phyloP scores from a whole-genome alignment of 2,329 filamentous ascomycete genomes.

The Alternaria alternata region DNA sequence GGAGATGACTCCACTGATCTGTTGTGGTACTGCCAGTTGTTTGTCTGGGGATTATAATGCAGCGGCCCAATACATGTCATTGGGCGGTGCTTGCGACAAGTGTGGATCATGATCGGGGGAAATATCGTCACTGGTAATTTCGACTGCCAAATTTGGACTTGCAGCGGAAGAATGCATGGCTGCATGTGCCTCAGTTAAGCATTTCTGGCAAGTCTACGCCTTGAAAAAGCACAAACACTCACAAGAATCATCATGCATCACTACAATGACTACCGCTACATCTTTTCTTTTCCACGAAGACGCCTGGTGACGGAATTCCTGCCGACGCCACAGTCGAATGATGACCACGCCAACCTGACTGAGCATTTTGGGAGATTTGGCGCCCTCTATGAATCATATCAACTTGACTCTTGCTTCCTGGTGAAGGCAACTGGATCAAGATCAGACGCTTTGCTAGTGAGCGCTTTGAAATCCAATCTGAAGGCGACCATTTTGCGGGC shows the following conservation, averaged over 20 bases:
- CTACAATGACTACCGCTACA: not conserved
- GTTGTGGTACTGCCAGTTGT: not conserved
- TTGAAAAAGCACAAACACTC: not conserved
- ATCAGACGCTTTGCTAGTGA: not conserved
- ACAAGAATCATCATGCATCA: not conserved
- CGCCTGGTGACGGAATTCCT: not conserved
- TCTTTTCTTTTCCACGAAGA: not conserved
- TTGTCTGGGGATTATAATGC: constrained; percentile 2
- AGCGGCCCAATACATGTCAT: constrained; percentile 25
- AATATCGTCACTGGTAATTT: constrained; percentile 14
- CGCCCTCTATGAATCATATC: not conserved
- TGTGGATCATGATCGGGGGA: constrained; percentile 12
- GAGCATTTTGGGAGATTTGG: not conserved
- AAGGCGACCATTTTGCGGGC: not conserved
- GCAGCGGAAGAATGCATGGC: constrained; percentile 8
- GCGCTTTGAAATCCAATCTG: constrained; percentile 13
- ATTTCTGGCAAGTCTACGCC: constrained; percentile 7
- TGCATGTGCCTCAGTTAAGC: not conserved
- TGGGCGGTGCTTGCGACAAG: constrained; percentile 22
- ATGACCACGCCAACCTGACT: not conserved
- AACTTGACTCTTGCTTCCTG: not conserved
- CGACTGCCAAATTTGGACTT: constrained; percentile 8
- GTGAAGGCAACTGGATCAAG: not conserved
- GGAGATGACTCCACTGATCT: not conserved
- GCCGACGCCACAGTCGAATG: not conserved